Evolutionary conservation across 225 moss, liverwort and hornwort species (phyloP), one percentile per base, ranked within the genome.

Genomic region (Marchantia paleacea): DNA sequence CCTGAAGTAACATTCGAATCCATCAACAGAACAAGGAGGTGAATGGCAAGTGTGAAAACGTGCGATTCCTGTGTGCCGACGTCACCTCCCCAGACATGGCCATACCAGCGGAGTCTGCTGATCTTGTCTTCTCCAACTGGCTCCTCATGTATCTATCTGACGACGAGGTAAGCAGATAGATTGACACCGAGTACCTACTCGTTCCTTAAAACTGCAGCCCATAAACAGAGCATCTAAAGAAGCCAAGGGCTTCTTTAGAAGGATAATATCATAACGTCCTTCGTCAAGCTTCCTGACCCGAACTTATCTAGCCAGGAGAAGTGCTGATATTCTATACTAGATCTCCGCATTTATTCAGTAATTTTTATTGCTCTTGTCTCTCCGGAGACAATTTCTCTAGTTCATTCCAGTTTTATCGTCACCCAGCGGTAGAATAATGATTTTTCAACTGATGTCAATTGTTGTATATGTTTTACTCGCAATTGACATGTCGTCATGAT

Each of bases 51-150:
- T 76, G 78, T 69, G 50, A 76, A 10, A 95, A 99, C 86, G 83
- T 91, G 72, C 90, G 90, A 7, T 99, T 99, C 81, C 80, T 86
- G 24, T 99, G 95, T 58, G 89, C 91, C 67, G 99, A 99, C 88
- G 99, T 95, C 16, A 94, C 99, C 25, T 91, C 91, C 75, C 86
- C 89, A 53, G 86, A 94, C 69, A 81, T 99, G 72, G 87, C 84
- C 73, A 84, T 99, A 69, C 65, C 85, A 5, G 3, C 86, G 72
- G 77, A 80, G 75, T 94, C 94, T 20, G 85, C 88, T 30, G 94
- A 99, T 81, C 86, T 99, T 9, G 92, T 99, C 25, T 99, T 99
- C 80, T 99, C 99, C 49, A 99, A 99, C 69, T 99, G 99, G 99
- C 85, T 99, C 52, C 89, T 99, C 52, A 99, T 99, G 99, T 99